Base-by-base conservation (phyloP, 2,329 filamentous ascomycete genomes). In the Niveomyces coronatus region DNA sequence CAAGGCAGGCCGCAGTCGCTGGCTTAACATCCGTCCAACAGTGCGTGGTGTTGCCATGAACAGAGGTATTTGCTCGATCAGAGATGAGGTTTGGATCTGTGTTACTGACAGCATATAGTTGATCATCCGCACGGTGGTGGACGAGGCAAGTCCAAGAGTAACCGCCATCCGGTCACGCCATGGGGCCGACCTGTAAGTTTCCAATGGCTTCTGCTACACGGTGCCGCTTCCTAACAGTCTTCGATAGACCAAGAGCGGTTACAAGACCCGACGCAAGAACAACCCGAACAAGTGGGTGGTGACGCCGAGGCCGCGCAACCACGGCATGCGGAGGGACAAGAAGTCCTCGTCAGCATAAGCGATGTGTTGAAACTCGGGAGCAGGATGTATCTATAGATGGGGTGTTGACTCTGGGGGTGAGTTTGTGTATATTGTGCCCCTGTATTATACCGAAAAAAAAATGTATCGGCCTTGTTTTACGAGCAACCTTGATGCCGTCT, bases 21-120 rank as follows among this genome's bases (percentile, higher is more conserved):
- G 87, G 88, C 64, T 96, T 48, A 91, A 91, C 56, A 94, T 93
- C 55, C 74, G 91, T 49, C 91, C 91, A 13, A 95, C 91, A 1
- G 91, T 98, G 31, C 80, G 93, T 69, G 93, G 91, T 82, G 67
- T 96, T 52, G 91, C 93, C 46, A 98, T 98, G 93, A 98, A 98
- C 69, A 87, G 89, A 60, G 77, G 83, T 85, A 65, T 55, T 73
- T 60, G 17, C 26, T 23, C n/a, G 17, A 30, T n/a, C 27, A 15
- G 4, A 20, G 14, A 22, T 27, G 15, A 3, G 22, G 4, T 14
- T 13, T 13, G 23, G 19, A 26, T 17, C 9, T 8, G 17, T 5
- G 10, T 10, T 28, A 34, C 40, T 51, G 34, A 53, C 41, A 14
- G 31, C 20, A 35, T 44, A 31, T 52, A 78, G 84, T 79, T 52